phyloP scores from a whole-genome alignment of 306 rosid genomes.

The Rosa lucieae region DNA sequence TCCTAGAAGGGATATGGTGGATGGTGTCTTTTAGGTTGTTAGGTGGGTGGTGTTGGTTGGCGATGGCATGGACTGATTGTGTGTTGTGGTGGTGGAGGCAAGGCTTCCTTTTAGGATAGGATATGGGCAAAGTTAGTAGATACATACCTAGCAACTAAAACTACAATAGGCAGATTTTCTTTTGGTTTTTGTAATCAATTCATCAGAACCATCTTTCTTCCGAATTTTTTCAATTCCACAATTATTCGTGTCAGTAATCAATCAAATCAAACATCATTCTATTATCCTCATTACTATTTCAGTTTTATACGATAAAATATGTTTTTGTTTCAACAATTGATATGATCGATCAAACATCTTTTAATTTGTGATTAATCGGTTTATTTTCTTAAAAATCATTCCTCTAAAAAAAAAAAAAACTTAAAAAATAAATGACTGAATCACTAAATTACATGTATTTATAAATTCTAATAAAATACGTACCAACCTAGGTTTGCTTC shows the following conservation, averaged over 20 bases:
- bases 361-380: no score
- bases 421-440: background rate
- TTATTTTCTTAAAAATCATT: no score
- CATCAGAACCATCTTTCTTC: background rate
- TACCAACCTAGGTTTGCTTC: background rate
- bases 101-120: background rate
- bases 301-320: no score
- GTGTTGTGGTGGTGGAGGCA: constrained; percentile 12
- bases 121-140: background rate
- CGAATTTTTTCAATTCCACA: no score
- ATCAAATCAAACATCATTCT: no score
- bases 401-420: no score
- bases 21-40: background rate
- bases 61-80: background rate
- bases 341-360: no score
- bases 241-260: no score
- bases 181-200: background rate
- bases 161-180: background rate
- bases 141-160: background rate
- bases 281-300: no score
- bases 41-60: background rate
- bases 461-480: no score
- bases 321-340: no score
- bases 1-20: background rate
- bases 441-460: background rate